Conservation (phyloP, 768 basidiomycete genomes). For the Coprinopsis marcescibilis region DNA sequence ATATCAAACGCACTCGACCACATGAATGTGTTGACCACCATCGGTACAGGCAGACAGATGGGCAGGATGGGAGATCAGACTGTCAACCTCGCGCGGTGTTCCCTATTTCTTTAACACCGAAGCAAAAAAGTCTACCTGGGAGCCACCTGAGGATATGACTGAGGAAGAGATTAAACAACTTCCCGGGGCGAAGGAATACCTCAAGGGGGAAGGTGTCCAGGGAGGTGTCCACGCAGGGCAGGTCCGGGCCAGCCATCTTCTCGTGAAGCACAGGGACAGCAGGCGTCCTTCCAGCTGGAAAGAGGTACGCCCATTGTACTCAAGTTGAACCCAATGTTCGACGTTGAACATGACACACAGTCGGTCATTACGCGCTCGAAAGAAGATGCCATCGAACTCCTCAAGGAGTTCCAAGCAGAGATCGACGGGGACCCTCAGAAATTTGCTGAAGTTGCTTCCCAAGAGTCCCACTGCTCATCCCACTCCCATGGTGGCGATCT, state of each 20-base stretch:
- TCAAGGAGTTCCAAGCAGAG: constrained; percentile 55
- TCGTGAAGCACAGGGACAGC: constrained; percentile 86
- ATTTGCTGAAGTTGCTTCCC: constrained; percentile 71
- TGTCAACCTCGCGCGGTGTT: constrained; percentile 69
- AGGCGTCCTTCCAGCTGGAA: constrained; percentile 80
- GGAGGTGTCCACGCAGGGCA: constrained; percentile 33
- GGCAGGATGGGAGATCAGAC: constrained; percentile 74
- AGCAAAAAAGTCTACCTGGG: constrained; percentile 77
- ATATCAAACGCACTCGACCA: no score
- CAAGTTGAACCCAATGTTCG: background rate
- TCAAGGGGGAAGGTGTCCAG: constrained; percentile 14
- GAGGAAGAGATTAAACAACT: constrained; percentile 54
- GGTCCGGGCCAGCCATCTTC: constrained; percentile 91
- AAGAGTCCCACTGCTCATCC: constrained; percentile 87
- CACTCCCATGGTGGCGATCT: constrained; percentile 82
- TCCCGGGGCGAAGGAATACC: constrained; percentile 60
- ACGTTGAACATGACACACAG: constrained; percentile 39
- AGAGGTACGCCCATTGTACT: constrained; percentile 44
- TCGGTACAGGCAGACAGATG: constrained; percentile 9
- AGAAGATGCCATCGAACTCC: constrained; percentile 82
- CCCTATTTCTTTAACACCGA: constrained; percentile 86
- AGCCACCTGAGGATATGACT: constrained; percentile 57
- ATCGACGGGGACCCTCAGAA: constrained; percentile 51
- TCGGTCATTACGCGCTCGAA: constrained; percentile 84
- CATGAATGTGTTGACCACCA: background rate